Evolutionary conservation across 768 basidiomycete genomes (phyloP), one percentile per base, ranked within the genome.

Genomic region (Phanerodontia chrysosporium): DNA sequence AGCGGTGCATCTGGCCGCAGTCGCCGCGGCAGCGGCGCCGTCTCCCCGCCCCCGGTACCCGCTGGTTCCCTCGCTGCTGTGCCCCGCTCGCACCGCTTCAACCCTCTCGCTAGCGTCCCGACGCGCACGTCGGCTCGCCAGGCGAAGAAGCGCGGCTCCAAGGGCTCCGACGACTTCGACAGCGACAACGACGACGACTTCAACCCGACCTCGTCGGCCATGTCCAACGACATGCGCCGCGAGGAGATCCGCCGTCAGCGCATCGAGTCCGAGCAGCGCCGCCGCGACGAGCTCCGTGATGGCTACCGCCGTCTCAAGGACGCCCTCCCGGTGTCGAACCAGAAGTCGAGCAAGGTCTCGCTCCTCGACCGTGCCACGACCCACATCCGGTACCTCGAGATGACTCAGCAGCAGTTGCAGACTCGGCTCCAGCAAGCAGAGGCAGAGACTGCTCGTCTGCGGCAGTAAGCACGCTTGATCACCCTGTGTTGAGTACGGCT

Each of bases 331-430:
- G 80, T 87, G 60, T 90, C 88, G 49, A 94, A 92, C 78, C 92
- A 95, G 81, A 92, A 94, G 80, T 86, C 90, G 10, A 92, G 89
- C 82, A 96, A 96, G 77, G 90, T 93, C 55, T 90, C 87, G 62
- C 78, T 95, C 58, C 82, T 96, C 65, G 94, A 95, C 68, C 85
- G 93, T 69, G 90, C 92, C 44, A 90, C 90, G 63, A 86, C 84
- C 55, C 91, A 95, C 75, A 89, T 95, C 78, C 83, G 85, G 75
- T 86, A 90, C 66, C 86, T 95, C 67, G 90, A 94, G 78, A 83
- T 87, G 71, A 84, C 87, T 65, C 87, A 86, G 64, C 81, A 80
- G 59, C 85, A 89, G 67, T 77, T 89, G 65, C 89, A 90, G 79
- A 82, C 81, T 70, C 79, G 87, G 70, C 80, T 92, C 64, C 84